Conservation (phyloP, 2,329 filamentous ascomycete genomes). For the Didymella pinodella region DNA sequence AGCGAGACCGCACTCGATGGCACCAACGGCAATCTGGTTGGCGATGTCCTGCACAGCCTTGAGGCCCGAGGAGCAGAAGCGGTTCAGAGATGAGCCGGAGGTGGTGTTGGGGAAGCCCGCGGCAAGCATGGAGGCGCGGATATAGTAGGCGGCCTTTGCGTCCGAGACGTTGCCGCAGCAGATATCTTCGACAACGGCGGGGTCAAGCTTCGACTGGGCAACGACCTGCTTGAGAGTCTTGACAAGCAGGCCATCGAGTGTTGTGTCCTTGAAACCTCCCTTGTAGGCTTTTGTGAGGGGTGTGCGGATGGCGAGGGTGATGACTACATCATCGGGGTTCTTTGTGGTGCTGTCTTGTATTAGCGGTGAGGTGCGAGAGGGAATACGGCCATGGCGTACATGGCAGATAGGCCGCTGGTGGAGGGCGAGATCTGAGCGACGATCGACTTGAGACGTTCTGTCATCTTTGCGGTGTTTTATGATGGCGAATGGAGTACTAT, state of each 20-base stretch:
- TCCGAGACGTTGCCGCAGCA: conserved; percentile 92
- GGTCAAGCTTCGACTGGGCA: conserved; percentile 78
- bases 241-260: conserved; percentile 85
- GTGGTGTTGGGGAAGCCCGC: conserved; percentile 94
- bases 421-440: conserved; percentile 83
- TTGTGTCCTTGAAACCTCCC: conserved; percentile 94
- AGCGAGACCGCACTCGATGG: conserved; percentile 87
- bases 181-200: conserved; percentile 84
- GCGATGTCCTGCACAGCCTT: conserved; percentile 96
- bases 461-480: conserved; percentile 43
- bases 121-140: conserved; percentile 85
- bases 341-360: conserved; percentile 73
- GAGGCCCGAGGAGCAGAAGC: conserved; percentile 96
- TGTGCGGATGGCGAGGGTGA: conserved; percentile 89
- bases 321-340: conserved; percentile 95
- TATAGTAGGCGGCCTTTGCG: conserved; percentile 85
- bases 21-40: conserved; percentile 79
- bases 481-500: not conserved
- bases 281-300: conserved; percentile 88
- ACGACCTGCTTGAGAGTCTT: conserved; percentile 74
- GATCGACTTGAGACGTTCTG: conserved; percentile 85
- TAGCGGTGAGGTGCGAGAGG: conserved; percentile 8
- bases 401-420: conserved; percentile 73
- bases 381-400: conserved; percentile 66
- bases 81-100: conserved; percentile 82